These are phyloP conservation scores for Plasmodium gaboni DNA, from an alignment of 169 alveolate genomes.

Conservation along the genomic window DNA sequence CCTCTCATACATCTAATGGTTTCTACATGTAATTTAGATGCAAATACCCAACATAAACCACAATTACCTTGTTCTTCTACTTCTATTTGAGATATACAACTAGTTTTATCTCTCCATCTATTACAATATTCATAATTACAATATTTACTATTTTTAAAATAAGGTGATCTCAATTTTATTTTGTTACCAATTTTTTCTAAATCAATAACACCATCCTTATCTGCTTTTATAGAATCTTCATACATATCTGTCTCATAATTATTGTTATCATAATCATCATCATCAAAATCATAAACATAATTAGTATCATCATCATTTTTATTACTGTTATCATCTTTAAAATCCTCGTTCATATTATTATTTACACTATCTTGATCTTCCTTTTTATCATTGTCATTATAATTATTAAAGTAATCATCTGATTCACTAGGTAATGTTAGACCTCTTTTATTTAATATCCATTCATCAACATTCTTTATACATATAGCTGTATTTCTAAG, in stretches of 20 bases:
- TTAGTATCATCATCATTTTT: not conserved
- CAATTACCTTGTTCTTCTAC: slow-evolving; percentile 75
- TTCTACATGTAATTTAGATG: slow-evolving; percentile 69
- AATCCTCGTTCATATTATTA: not conserved
- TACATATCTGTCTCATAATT: not conserved
- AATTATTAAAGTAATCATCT: not conserved
- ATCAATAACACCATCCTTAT: slow-evolving; percentile 16
- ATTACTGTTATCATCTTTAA: not conserved
- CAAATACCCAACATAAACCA: slow-evolving; percentile 64
- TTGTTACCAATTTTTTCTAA: not conserved
- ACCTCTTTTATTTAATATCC: slow-evolving; percentile 52
- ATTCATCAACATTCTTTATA: slow-evolving; percentile 48
- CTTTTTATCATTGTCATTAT: not conserved
- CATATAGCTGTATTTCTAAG: slow-evolving; percentile 64
- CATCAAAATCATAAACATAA: not conserved
- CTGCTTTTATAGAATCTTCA: not conserved
- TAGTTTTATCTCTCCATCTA: slow-evolving; percentile 66
- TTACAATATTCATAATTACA: slow-evolving; percentile 34
- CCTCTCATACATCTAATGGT: slow-evolving; percentile 76
- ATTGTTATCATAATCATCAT: not conserved
- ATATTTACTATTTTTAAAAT: slow-evolving; percentile 35
- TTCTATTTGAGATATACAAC: slow-evolving; percentile 54
- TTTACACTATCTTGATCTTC: not conserved
- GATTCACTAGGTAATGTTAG: slow-evolving; percentile 10
- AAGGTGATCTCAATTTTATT: slow-evolving; percentile 37